Conservation (phyloP, 129 eudicot species). For the Saposhnikovia divaricata region DNA sequence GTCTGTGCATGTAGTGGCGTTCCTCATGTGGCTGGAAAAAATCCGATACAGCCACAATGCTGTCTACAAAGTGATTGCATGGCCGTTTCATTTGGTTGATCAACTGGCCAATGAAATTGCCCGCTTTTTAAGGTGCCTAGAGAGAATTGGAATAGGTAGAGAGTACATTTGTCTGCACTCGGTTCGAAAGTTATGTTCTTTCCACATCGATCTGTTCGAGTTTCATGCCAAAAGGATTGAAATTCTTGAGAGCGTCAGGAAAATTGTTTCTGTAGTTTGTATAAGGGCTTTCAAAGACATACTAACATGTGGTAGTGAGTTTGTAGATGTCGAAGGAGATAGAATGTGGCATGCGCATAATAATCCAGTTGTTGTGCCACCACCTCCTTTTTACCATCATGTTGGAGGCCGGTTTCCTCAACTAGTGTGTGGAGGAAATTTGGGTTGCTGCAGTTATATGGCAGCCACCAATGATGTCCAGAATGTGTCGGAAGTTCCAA, state of each 20-base stretch:
- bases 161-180: not conserved
- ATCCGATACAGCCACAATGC: conserved; percentile 6
- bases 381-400: not conserved
- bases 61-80: not conserved
- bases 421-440: not conserved
- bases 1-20: conserved; percentile 14
- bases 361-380: too few species aligned
- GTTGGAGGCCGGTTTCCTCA: not conserved
- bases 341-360: not conserved
- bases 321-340: not conserved
- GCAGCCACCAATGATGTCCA: not conserved
- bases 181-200: conserved; percentile 9
- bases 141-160: not conserved
- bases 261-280: conserved; percentile 22
- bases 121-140: conserved; percentile 16
- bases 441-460: not conserved
- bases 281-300: conserved; percentile 30
- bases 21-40: conserved; percentile 32
- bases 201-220: not conserved
- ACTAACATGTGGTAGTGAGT: not conserved
- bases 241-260: conserved; percentile 13
- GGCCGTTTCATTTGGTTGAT: conserved; percentile 11
- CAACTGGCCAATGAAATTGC: conserved; percentile 20
- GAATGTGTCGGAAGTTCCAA: not conserved
- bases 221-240: conserved; percentile 13